Evolutionary conservation across 306 rosid genomes (phyloP).

Genomic region (Cucumis cinereus): DNA sequence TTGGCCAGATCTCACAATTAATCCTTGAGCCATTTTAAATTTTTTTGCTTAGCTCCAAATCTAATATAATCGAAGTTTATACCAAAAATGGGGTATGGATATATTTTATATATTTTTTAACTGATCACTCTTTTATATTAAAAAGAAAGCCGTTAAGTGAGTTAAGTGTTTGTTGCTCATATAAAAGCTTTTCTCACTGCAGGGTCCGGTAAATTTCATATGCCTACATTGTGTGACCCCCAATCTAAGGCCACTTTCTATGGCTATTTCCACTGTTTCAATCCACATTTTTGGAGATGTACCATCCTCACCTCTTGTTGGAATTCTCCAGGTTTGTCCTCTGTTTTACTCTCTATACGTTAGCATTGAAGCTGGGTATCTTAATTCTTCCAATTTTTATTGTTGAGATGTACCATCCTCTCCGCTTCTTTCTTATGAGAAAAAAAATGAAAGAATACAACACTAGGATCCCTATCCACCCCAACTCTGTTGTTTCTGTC

Average conservation of each 20-base stretch:
- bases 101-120: neutral
- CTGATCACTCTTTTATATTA: neutral
- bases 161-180: neutral
- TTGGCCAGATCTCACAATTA: too few relatives aligned
- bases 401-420: neutral
- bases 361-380: neutral
- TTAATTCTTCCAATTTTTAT: neutral
- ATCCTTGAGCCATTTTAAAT: neutral
- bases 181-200: neutral
- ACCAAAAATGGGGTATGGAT: neutral
- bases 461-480: too few relatives aligned
- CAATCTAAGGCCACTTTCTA: constrained; percentile 74
- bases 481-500: too few relatives aligned
- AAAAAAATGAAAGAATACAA: too few relatives aligned
- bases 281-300: constrained; percentile 90
- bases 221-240: constrained; percentile 75
- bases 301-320: constrained; percentile 95
- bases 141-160: neutral
- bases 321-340: constrained; percentile 59
- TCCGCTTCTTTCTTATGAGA: neutral
- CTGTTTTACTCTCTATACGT: neutral
- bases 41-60: neutral
- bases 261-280: constrained; percentile 83
- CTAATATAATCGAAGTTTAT: neutral
- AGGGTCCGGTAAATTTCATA: constrained; percentile 93